These are phyloP conservation scores for Aspergillus haitiensis DNA, from an alignment of 495 filamentous ascomycete species.

Conservation along the genomic window DNA sequence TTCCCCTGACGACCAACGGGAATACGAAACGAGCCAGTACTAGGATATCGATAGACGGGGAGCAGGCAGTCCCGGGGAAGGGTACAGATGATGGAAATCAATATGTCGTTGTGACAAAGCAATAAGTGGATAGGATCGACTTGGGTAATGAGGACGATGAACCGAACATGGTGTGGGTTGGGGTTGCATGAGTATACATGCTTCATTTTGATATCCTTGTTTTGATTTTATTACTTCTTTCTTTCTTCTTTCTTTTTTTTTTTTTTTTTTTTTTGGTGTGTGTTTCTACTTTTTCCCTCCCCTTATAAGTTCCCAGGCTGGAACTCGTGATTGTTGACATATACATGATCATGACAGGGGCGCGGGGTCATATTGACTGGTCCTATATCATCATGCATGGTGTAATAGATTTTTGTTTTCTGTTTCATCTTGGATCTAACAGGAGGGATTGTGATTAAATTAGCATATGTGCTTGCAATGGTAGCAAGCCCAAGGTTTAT, in stretches of 20 bases:
- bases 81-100: background rate
- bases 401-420: constrained; percentile 14
- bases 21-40: constrained; percentile 8
- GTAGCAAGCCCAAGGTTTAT: constrained; percentile 11
- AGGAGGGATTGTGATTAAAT: background rate
- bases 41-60: constrained; percentile 1
- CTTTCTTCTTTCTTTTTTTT: constrained; percentile 17
- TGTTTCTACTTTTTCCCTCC: constrained; percentile 4
- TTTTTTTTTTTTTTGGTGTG: no score
- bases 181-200: background rate
- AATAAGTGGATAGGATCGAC: background rate
- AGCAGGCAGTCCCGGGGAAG: background rate
- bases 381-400: constrained; percentile 10
- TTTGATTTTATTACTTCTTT: constrained; percentile 14
- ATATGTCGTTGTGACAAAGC: constrained; percentile 1
- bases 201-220: background rate
- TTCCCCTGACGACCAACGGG: constrained; percentile 20
- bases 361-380: background rate
- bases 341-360: constrained; percentile 14
- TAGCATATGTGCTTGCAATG: constrained; percentile 1
- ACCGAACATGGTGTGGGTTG: background rate
- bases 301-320: constrained; percentile 22
- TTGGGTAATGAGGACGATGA: constrained; percentile 3
- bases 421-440: background rate
- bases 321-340: constrained; percentile 18